These are phyloP conservation scores for Herpotrichia juniperi DNA, from an alignment of 2,329 filamentous ascomycete species.

Conservation along the genomic window DNA sequence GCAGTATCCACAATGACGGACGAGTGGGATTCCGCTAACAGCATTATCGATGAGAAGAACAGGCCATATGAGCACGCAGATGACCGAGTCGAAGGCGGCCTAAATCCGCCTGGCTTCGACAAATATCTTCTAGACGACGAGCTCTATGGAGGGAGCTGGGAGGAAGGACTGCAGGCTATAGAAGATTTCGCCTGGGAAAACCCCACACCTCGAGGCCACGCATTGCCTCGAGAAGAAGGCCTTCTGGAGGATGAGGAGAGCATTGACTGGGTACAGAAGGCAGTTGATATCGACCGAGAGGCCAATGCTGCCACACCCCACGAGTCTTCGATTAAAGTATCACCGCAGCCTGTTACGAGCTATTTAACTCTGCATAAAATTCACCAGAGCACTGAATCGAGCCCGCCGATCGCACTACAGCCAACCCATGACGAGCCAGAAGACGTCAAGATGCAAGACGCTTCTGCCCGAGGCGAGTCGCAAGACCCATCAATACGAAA, in stretches of 20 bases:
- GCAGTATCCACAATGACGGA: not conserved
- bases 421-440: too few relatives aligned
- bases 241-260: not conserved
- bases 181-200: slow-evolving; percentile 30
- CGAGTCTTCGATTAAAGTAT: not conserved
- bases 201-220: not conserved
- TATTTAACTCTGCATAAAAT: too few relatives aligned
- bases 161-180: slow-evolving; percentile 27
- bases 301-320: not conserved
- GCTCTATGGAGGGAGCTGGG: slow-evolving; percentile 16
- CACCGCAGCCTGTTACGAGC: too few relatives aligned
- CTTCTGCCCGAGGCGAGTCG: too few relatives aligned
- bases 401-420: too few relatives aligned
- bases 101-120: slow-evolving; percentile 15
- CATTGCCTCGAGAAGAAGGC: not conserved
- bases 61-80: slow-evolving; percentile 4
- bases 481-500: too few relatives aligned
- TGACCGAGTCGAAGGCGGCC: slow-evolving; percentile 9
- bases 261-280: not conserved
- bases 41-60: not conserved
- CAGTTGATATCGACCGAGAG: not conserved
- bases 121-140: slow-evolving; percentile 10
- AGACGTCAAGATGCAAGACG: too few relatives aligned
- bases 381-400: too few relatives aligned
- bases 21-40: not conserved